Evolutionary conservation across 352 stramenopile species (phyloP), one percentile per base, ranked within the genome.

Genomic region (Globisporangium mamillatum): DNA sequence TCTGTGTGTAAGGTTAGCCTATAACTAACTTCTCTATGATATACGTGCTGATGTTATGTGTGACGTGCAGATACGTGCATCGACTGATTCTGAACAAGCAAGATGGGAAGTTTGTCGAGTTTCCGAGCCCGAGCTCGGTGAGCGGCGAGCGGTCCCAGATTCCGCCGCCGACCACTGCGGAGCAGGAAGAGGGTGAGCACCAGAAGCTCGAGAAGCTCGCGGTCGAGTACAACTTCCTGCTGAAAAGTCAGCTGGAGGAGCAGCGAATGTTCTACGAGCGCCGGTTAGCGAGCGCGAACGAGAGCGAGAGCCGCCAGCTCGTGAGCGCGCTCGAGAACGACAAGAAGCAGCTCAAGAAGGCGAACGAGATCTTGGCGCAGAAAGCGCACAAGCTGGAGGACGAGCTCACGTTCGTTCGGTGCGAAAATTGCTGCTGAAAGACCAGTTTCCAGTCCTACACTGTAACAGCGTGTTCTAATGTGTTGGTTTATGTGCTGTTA

Each of bases 211-310:
- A 99, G 72, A 97, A 97, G 48, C 90, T 98, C 44, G 95, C 95
- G 0, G 81, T 92, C 41, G 95, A 99, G 82, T 99, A 99, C 77
- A 99, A 98, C 58, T 97, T 95, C 53, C 68, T 99, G 50, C 75
- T 99, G 29, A 98, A 98, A 60, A 98, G 89, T 70, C 95, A 99
- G 84, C 77, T 99, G 55, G 94, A 99, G 68, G 90, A 98, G 60
- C 97, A 99, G 79, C 88, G 96, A 0, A 74, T 97, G 32, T 98
- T 93, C 68, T 98, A 98, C 66, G 94, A 98, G 70, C 85, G 86
- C 0, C 67, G 84, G 2, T 75, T 94, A 50, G 74, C 83, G n/a
- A 84, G 75, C 55, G 73, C 80, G 12, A 80, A 86, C 58, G 86
- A 93, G 66, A 78, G 73, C 29, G 78, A 89, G 44, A 79, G 77